phyloP scores from a whole-genome alignment of 345 rosid genomes.

The Erucastrum elatum region DNA sequence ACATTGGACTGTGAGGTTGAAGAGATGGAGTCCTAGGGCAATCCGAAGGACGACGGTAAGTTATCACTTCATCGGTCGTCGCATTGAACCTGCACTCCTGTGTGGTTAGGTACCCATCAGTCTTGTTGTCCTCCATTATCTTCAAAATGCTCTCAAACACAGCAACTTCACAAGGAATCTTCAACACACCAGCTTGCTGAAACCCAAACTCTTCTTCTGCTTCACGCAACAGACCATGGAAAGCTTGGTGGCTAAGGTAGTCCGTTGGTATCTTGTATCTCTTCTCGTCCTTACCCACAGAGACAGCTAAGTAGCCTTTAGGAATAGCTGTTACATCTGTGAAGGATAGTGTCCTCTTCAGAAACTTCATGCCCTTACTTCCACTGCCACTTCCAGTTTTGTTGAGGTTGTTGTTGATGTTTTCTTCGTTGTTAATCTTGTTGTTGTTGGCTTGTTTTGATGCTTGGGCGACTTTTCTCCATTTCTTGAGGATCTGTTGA shows the following conservation, averaged over 20 bases:
- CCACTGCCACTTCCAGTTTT: slow-evolving; percentile 29
- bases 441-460: slow-evolving; percentile 39
- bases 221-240: slow-evolving; percentile 54
- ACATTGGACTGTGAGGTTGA: slow-evolving; percentile 67
- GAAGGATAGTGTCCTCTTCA: slow-evolving; percentile 75
- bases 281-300: slow-evolving; percentile 66
- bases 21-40: slow-evolving; percentile 57
- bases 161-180: slow-evolving; percentile 64
- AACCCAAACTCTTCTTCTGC: slow-evolving; percentile 91
- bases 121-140: slow-evolving; percentile 50
- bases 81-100: slow-evolving; percentile 48
- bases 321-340: slow-evolving; percentile 54
- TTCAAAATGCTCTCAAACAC: slow-evolving; percentile 57
- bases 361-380: slow-evolving; percentile 67
- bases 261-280: slow-evolving; percentile 68
- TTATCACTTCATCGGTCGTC: slow-evolving; percentile 36
- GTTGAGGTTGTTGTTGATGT: slow-evolving; percentile 13
- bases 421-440: slow-evolving; percentile 24
- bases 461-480: slow-evolving; percentile 76
- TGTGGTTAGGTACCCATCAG: slow-evolving; percentile 31
- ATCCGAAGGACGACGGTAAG: slow-evolving; percentile 46
- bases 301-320: slow-evolving; percentile 70
- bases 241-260: slow-evolving; percentile 65
- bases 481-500: slow-evolving; percentile 85
- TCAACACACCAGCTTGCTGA: slow-evolving; percentile 69